Evolutionary conservation across 345 rosid species (phyloP).

Genomic region (Boechera retrofracta): DNA sequence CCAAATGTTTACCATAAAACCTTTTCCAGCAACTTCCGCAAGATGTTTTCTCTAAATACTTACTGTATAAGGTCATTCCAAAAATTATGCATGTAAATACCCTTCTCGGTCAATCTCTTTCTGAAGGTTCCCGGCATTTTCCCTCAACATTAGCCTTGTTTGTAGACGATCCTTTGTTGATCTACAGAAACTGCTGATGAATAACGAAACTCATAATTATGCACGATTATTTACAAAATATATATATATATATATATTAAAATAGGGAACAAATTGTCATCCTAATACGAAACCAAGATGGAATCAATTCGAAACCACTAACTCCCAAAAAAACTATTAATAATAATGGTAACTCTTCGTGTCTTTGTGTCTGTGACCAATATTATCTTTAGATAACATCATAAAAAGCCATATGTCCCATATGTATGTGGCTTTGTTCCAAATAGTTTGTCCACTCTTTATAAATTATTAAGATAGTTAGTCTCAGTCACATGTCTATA

Average conservation of each 20-base stretch:
- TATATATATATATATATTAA: too few relatives aligned
- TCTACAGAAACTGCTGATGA: neutral
- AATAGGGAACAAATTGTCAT: conserved; percentile 6
- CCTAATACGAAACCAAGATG: conserved; percentile 29
- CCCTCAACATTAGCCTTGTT: neutral
- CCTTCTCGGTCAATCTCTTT: neutral
- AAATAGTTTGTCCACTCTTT: conserved; percentile 23
- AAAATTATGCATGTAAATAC: neutral
- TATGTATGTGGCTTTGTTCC: conserved; percentile 28
- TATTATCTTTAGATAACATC: conserved; percentile 35
- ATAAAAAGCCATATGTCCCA: conserved; percentile 31
- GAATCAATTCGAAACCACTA: conserved; percentile 28
- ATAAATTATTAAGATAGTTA: conserved; percentile 28
- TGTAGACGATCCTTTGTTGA: neutral
- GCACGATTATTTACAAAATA: neutral
- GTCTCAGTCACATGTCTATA: conserved; percentile 41
- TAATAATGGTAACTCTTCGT: conserved; percentile 25
- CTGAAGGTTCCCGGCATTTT: too few relatives aligned
- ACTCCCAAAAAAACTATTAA: conserved; percentile 17
- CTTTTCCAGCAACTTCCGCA: too few relatives aligned
- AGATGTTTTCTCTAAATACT: too few relatives aligned
- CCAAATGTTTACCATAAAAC: too few relatives aligned
- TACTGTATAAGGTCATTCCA: neutral
- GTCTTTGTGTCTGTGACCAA: conserved; percentile 38
- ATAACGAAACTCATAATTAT: neutral